Conservation (phyloP, 2,329 filamentous ascomycete species). For the Colletotrichum plurivorum region DNA sequence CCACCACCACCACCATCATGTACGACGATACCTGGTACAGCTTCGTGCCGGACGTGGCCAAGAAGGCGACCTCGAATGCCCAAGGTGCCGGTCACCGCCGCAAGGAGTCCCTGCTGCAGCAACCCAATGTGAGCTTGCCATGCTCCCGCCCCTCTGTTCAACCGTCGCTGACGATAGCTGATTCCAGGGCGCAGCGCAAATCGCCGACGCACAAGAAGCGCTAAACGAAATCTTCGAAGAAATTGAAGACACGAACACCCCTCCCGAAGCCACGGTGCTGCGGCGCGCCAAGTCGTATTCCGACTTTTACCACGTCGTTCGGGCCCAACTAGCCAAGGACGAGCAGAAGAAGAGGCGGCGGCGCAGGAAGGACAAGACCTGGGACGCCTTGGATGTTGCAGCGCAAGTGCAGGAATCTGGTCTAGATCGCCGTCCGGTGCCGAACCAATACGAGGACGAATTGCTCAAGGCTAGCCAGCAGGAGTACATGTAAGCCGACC, state of each 20-base stretch:
- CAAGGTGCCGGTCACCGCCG: slow-evolving; percentile 71
- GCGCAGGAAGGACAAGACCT: slow-evolving; percentile 59
- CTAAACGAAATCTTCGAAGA: slow-evolving; percentile 73
- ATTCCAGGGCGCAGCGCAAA: slow-evolving; percentile 66
- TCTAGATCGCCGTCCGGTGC: slow-evolving; percentile 35
- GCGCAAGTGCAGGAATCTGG: slow-evolving; percentile 42
- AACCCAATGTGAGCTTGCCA: slow-evolving; percentile 68
- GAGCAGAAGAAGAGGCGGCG: slow-evolving; percentile 53
- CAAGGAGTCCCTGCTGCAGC: slow-evolving; percentile 78
- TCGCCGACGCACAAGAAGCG: slow-evolving; percentile 65
- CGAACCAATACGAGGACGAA: slow-evolving; percentile 75
- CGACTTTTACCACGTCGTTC: slow-evolving; percentile 78
- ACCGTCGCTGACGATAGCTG: slow-evolving; percentile 32
- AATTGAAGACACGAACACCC: slow-evolving; percentile 66
- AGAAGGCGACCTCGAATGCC: slow-evolving; percentile 60
- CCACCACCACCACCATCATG: slow-evolving; percentile 61
- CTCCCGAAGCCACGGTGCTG: slow-evolving; percentile 75
- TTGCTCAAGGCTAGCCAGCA: slow-evolving; percentile 87
- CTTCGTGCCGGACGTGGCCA: slow-evolving; percentile 75
- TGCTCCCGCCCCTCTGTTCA: not conserved
- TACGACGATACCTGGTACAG: slow-evolving; percentile 90
- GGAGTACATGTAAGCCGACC: slow-evolving; percentile 78
- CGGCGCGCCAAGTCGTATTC: slow-evolving; percentile 83
- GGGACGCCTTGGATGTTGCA: slow-evolving; percentile 64
- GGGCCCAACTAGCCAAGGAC: slow-evolving; percentile 69